A percentile compares a stretch with the other conserved stretches of the same genome.
These are phyloP conservation scores for Paratinospora sagittata DNA, from an alignment of 164 flowering plant species.

Conservation along the genomic window DNA sequence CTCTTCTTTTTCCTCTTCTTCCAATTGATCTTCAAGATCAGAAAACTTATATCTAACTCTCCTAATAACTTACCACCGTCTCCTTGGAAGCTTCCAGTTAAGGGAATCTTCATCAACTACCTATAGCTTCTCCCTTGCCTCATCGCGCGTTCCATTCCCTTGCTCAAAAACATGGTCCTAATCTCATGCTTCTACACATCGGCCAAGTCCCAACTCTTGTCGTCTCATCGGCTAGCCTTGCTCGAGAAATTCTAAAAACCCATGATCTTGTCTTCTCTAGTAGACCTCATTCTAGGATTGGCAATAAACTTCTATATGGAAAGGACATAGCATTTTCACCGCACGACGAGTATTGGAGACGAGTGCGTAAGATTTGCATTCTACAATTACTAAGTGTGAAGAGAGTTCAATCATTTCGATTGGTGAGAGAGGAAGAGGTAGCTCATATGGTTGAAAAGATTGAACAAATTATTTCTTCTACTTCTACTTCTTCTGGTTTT, in stretches of 20 bases:
- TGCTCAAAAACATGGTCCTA: slow-evolving; percentile 19
- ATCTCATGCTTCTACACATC: slow-evolving; percentile 20
- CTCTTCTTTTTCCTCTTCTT: too few relatives aligned
- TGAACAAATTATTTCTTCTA: too few relatives aligned
- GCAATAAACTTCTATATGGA: slow-evolving; percentile 11
- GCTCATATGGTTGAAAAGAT: background rate
- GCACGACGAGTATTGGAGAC: slow-evolving; percentile 8
- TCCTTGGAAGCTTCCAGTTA: slow-evolving; percentile 37
- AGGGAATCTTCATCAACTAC: slow-evolving; percentile 45
- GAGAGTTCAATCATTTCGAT: slow-evolving; percentile 8
- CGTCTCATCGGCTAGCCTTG: slow-evolving; percentile 23
- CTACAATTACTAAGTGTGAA: slow-evolving; percentile 5
- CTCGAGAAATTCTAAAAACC: slow-evolving; percentile 22
- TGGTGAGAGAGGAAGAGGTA: slow-evolving; percentile 19
- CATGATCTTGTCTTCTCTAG: slow-evolving; percentile 20
- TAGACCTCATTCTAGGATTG: slow-evolving; percentile 9
- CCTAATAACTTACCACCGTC: slow-evolving; percentile 29
- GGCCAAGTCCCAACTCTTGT: slow-evolving; percentile 13
- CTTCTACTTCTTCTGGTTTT: too few relatives aligned
- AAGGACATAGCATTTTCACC: slow-evolving; percentile 16
- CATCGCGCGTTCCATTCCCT: slow-evolving; percentile 17
- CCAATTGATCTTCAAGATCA: too few relatives aligned
- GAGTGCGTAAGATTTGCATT: slow-evolving; percentile 1
- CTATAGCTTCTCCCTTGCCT: slow-evolving; percentile 5
- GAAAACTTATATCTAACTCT: too few relatives aligned